A percentile compares a stretch with the other conserved stretches of the same genome.
These are phyloP conservation scores for Nicotiana benthamiana DNA, from an alignment of 257 asterid species.

Conservation along the genomic window DNA sequence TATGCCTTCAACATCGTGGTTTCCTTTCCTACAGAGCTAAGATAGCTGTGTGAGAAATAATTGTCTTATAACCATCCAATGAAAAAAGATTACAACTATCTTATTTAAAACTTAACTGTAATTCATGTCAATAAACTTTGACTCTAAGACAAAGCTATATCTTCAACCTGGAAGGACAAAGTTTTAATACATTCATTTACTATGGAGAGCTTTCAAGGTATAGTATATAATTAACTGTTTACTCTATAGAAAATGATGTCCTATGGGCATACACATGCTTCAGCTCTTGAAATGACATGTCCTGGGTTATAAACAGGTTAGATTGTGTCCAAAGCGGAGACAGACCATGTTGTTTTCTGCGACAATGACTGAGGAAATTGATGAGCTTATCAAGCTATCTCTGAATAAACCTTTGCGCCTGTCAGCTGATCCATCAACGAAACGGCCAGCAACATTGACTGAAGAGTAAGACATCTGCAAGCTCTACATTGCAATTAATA, in stretches of 20 bases:
- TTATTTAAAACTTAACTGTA: neutral
- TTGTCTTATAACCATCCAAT: too few species aligned
- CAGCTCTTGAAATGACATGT: neutral
- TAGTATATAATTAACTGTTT: neutral
- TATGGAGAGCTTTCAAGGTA: neutral
- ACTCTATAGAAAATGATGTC: neutral
- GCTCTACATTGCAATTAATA: neutral
- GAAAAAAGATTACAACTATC: too few species aligned
- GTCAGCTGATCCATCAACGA: constrained; percentile 86
- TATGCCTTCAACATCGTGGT: constrained; percentile 19
- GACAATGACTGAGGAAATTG: constrained; percentile 80
- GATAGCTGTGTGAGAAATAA: neutral
- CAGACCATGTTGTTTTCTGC: constrained; percentile 98
- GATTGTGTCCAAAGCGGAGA: constrained; percentile 82
- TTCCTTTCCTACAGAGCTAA: neutral
- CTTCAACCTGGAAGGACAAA: neutral
- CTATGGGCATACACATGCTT: neutral
- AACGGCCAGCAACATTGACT: constrained; percentile 70
- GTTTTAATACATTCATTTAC: neutral
- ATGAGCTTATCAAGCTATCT: constrained; percentile 70
- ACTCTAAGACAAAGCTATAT: neutral
- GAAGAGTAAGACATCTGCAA: constrained; percentile 62
- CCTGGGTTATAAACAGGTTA: constrained; percentile 44
- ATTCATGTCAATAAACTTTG: neutral
- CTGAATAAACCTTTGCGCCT: constrained; percentile 81